Evolutionary conservation across 768 basidiomycete species (phyloP), one percentile per base, ranked within the genome.

Genomic region (Leucosporidium scottii): DNA sequence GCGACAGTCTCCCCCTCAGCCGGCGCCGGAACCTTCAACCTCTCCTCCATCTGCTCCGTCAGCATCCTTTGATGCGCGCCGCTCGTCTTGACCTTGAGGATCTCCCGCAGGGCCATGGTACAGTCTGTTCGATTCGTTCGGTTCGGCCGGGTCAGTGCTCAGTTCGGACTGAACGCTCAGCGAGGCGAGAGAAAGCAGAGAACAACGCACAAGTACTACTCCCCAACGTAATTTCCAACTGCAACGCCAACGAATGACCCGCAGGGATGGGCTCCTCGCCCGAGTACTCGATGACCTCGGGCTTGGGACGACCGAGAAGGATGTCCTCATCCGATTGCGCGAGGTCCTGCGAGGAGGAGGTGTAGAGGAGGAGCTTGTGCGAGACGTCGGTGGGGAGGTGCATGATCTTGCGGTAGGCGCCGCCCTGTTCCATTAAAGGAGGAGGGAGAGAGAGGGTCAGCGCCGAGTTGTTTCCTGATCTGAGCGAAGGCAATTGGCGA

Each of bases 261-360:
- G 88, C 83, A 6, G 59, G 59, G 5, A 60, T 23, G 17, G 57
- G 57, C 21, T 62, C 86, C 72, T 31, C 74, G 74, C 23, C 48
- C 60, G n/a, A 30, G 64, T 68, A 68, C 54, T 76, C 84, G 4
- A 81, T 82, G 39, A 85, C 77, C 1, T 81, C 82, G 13, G 91
- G 90, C 8, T 86, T 79, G 65, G 91, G 87, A 71, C 91, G 86
- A 13, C 85, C 86, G 60, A 97, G 84, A 47, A 98, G 80, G 76
- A 85, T 85, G 80, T 98, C 96, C 79, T 98, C 96, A 78, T 99
- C 96, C 1, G 93, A 87, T 77, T 94, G 93, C 3, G 90, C 90
- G 55, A 99, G 84, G 20, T 91, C 81, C 54, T 94, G 85, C 75
- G 96, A 89, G 6, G 96, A 92, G 75, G 97, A 90, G 15, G 93